phyloP scores from a whole-genome alignment of 1,139 yeast species.

The Ogataea hybrid region DNA sequence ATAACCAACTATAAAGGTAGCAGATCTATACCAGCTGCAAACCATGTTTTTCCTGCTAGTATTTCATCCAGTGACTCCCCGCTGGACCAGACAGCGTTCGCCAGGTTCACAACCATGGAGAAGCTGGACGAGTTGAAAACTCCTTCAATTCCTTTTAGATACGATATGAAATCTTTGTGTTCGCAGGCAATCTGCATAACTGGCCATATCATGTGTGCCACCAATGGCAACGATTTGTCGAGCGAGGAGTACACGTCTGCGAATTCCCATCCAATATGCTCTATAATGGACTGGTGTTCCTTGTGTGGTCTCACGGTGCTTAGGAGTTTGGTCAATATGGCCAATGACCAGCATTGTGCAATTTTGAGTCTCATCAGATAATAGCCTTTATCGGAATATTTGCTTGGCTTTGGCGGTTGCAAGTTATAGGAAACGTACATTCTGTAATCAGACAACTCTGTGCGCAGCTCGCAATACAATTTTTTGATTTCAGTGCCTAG shows the following conservation, averaged over 20 bases:
- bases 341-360: constrained; percentile 52
- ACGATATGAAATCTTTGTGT: constrained; percentile 21
- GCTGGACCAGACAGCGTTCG: constrained; percentile 39
- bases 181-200: constrained; percentile 44
- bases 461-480: constrained; percentile 33
- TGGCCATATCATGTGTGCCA: constrained; percentile 56
- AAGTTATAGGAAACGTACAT: constrained; percentile 36
- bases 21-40: constrained; percentile 43
- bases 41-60: constrained; percentile 37
- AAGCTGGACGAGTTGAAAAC: constrained; percentile 45
- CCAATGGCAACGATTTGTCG: constrained; percentile 38
- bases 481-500: constrained; percentile 12
- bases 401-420: constrained; percentile 10
- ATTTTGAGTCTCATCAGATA: constrained; percentile 38
- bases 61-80: constrained; percentile 37
- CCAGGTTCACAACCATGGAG: constrained; percentile 35
- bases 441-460: constrained; percentile 38
- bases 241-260: constrained; percentile 40
- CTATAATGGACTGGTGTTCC: constrained; percentile 18
- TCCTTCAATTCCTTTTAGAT: constrained; percentile 35
- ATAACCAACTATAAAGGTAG: constrained; percentile 35
- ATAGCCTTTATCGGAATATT: not conserved
- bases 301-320: constrained; percentile 26
- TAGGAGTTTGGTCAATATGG: constrained; percentile 38
- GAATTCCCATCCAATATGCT: constrained; percentile 40